Evolutionary conservation across 768 basidiomycete genomes (phyloP), one percentile per base, ranked within the genome.

Genomic region (Zangia roseola): DNA sequence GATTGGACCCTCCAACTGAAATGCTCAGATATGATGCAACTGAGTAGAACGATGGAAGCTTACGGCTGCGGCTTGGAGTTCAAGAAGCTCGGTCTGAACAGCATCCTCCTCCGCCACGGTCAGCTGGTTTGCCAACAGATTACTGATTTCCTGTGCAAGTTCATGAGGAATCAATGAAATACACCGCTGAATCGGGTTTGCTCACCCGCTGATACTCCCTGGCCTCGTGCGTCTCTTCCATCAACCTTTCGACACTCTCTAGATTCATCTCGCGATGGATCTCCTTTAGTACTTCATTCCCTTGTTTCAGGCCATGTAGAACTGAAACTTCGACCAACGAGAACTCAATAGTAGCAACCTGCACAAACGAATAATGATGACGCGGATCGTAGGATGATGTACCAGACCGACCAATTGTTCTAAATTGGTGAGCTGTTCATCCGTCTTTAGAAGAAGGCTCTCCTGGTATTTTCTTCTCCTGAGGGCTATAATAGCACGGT

Each of bases 341-440:
- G 72, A 97, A 98, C 67, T 99, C 97, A 60, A 99, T 97, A 0
- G 88, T 90, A 4, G 92, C 90, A 21, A 97, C 94, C 95, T 99
- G 41, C 36, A 2, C 3, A 45, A 45, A 25, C 25, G 20, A n/a
- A 16, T 51, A 24, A 47, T 10, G 24, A 46, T 17, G 31, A 31
- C 31, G 33, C 14, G 24, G 26, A 13, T 17, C 24, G 33, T 10
- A 17, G 54, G 45, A 41, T 6, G 41, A 45, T 38, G 39, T 10
- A 16, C 16, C 35, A 17, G 31, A 71, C 83, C 53, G 53, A 94
- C 95, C 41, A 98, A 75, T 53, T 92, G 84, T 69, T 97, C 93
- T 47, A 98, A 68, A 47, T 82, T 90, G 72, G 88, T 88, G 20
- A 98, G 71, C 63, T 99, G 97, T 6, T 74, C 74, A 63, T 98